phyloP scores from a whole-genome alignment of 305 asterid species.

The Plantago coronopus region DNA sequence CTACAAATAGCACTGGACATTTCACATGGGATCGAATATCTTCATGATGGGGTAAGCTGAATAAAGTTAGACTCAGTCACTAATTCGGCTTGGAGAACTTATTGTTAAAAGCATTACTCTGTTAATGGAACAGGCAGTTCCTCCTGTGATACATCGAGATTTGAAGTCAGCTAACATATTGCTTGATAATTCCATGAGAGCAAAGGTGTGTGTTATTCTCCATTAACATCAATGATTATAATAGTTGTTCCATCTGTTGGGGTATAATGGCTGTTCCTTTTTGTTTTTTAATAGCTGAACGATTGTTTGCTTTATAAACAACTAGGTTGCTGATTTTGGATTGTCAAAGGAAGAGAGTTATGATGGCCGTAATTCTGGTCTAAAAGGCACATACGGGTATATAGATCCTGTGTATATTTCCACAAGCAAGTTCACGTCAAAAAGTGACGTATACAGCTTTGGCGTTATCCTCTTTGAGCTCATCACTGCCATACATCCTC shows the following conservation, averaged over 20 bases:
- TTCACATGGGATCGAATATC: constrained; percentile 96
- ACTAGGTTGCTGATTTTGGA: constrained; percentile 98
- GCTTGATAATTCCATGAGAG: constrained; percentile 81
- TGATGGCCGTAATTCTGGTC: constrained; percentile 76
- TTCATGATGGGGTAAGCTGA: constrained; percentile 92
- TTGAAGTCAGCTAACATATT: constrained; percentile 91
- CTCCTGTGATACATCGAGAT: constrained; percentile 97
- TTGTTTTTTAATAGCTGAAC: neutral
- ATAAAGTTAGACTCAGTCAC: constrained; percentile 12
- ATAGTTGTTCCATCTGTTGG: constrained; percentile 1
- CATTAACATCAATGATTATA: neutral
- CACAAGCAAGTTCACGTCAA: constrained; percentile 74
- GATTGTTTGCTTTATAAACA: constrained; percentile 17
- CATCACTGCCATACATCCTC: constrained; percentile 97
- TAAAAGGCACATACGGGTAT: constrained; percentile 95
- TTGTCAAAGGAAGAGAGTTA: constrained; percentile 83
- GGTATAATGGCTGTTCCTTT: too few relatives aligned
- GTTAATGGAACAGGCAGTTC: constrained; percentile 76
- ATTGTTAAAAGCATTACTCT: constrained; percentile 18
- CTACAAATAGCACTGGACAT: constrained; percentile 87
- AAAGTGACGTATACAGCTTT: constrained; percentile 91
- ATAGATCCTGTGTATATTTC: constrained; percentile 87
- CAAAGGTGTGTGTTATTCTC: constrained; percentile 52
- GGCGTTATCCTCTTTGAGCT: constrained; percentile 95
- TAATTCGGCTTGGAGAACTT: constrained; percentile 15